Evolutionary conservation across 306 rosid species (phyloP), one percentile per base, ranked within the genome.

Genomic region (Quillaja saponaria): DNA sequence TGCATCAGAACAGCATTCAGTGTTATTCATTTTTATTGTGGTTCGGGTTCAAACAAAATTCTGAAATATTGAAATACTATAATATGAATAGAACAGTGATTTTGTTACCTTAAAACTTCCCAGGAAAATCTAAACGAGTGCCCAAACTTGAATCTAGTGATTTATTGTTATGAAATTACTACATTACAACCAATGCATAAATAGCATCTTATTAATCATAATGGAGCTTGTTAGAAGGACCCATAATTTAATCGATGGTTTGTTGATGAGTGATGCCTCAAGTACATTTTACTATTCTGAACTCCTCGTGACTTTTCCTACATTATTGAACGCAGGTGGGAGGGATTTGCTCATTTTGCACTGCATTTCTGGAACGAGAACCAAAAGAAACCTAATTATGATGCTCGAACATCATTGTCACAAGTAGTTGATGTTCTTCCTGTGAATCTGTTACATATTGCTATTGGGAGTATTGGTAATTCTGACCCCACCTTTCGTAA

Each of bases 281-380:
- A 50, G 6, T 69, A 65, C 37, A 62, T 48, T 48, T 15, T 3
- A 48, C 10, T 7, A 48, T 15, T 19, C 49, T 39, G 18, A 34
- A 17, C 55, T 67, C 42, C 59, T 37, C 61, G 68, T 34, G 47
- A 56, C 21, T 9, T 58, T 18, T 40, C 63, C 8, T 55, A 13
- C 54, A 20, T 72, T 66, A 52, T 73, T 31, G 16, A 60, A 41
- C 63, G 61, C 84, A 87, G 97, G 82, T 90, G 97, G 97, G 95
- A 84, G 70, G 97, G 95, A 75, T 76, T 85, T 60, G 73, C 74
- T 52, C 95, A 83, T 58, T 75, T 74, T 73, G 85, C 95, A 35
- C 79, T 90, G 67, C 78, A 53, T 51, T 46, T 76, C 78, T 90
- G 97, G 95, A 75, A 64, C 53, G 70, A 73, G 62, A 71, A 73